These are phyloP conservation scores for Tolypocladium guangdongense DNA, from an alignment of 2,329 filamentous ascomycete species.

Conservation along the genomic window DNA sequence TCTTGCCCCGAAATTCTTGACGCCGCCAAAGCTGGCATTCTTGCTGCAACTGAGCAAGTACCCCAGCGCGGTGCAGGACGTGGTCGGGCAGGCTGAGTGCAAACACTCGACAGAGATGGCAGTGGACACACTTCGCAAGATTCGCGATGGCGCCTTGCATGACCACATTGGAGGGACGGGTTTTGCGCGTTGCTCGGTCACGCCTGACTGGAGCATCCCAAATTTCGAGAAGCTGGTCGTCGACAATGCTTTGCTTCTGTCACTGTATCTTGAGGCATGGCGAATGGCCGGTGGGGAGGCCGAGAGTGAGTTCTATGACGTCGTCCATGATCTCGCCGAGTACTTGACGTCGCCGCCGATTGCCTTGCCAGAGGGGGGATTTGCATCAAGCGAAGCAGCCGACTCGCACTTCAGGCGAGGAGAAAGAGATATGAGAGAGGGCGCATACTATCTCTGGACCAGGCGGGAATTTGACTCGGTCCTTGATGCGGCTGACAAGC, in stretches of 20 bases:
- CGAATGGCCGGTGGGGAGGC: slow-evolving; percentile 39
- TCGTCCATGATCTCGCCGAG: slow-evolving; percentile 72
- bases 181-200: slow-evolving; percentile 72
- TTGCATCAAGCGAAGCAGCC: slow-evolving; percentile 82
- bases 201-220: slow-evolving; percentile 82
- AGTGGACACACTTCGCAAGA: slow-evolving; percentile 66
- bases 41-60: slow-evolving; percentile 65
- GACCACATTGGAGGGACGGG: slow-evolving; percentile 45
- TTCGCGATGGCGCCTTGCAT: slow-evolving; percentile 45
- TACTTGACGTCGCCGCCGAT: slow-evolving; percentile 70
- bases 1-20: slow-evolving; percentile 77
- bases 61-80: slow-evolving; percentile 62
- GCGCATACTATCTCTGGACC: slow-evolving; percentile 93
- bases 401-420: slow-evolving; percentile 68
- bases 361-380: slow-evolving; percentile 57
- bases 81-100: slow-evolving; percentile 78
- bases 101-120: slow-evolving; percentile 67
- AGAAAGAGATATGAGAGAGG: slow-evolving; percentile 75
- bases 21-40: slow-evolving; percentile 74
- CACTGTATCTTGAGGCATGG: slow-evolving; percentile 81
- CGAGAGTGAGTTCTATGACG: slow-evolving; percentile 62
- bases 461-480: slow-evolving; percentile 73
- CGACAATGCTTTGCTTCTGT: slow-evolving; percentile 79
- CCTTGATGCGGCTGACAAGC: slow-evolving; percentile 36
- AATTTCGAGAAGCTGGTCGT: slow-evolving; percentile 97